Percentiles rank a stretch among this genome's conserved stretches.
These are phyloP conservation scores for Cladobotryum mycophilum DNA, from an alignment of 2,329 filamentous ascomycete genomes.

Conservation along the genomic window DNA sequence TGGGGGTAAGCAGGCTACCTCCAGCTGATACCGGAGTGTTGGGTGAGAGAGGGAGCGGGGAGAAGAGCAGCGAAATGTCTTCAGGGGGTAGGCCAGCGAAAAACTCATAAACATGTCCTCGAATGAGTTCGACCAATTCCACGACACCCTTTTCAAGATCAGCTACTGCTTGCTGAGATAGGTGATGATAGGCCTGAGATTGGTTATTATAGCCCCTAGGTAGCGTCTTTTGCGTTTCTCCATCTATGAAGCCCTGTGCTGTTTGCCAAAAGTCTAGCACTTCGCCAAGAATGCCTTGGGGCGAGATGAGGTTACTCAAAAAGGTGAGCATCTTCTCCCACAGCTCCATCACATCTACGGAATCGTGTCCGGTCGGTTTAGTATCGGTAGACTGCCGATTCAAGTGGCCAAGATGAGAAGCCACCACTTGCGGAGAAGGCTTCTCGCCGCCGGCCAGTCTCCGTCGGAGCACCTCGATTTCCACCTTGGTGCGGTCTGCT, in stretches of 20 bases:
- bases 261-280: slow-evolving; percentile 92
- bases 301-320: slow-evolving; percentile 66
- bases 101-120: slow-evolving; percentile 72
- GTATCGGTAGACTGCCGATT: slow-evolving; percentile 60
- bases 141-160: slow-evolving; percentile 71
- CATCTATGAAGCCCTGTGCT: slow-evolving; percentile 82
- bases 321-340: slow-evolving; percentile 86
- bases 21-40: slow-evolving; percentile 39
- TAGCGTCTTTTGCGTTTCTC: slow-evolving; percentile 71
- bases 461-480: slow-evolving; percentile 85
- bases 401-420: slow-evolving; percentile 69
- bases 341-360: slow-evolving; percentile 73
- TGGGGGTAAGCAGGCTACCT: slow-evolving; percentile 41
- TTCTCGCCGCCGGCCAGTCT: slow-evolving; percentile 69
- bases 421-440: slow-evolving; percentile 61
- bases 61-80: slow-evolving; percentile 82
- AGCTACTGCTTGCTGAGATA: slow-evolving; percentile 62
- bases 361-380: slow-evolving; percentile 63
- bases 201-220: slow-evolving; percentile 77
- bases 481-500: slow-evolving; percentile 80
- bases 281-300: slow-evolving; percentile 78
- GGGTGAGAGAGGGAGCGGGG: slow-evolving; percentile 67
- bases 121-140: slow-evolving; percentile 77
- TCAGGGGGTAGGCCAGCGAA: slow-evolving; percentile 86
- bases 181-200: slow-evolving; percentile 71